Evolutionary conservation across 2,329 filamentous ascomycete species (phyloP).

Genomic region (Geosmithia flava): DNA sequence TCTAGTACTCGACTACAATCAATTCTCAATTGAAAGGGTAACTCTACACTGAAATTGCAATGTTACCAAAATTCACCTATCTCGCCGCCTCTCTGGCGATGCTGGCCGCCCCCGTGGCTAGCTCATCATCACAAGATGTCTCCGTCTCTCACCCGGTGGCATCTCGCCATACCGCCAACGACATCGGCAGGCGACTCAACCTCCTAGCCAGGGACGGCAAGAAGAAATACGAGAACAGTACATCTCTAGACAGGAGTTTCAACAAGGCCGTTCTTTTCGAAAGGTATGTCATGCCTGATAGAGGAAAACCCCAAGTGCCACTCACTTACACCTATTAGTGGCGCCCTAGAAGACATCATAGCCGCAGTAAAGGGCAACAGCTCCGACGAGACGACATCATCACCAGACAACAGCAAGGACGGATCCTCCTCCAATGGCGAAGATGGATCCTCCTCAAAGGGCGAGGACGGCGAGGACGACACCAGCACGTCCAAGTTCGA

Average conservation of each 20-base stretch:
- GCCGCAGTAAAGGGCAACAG: no score
- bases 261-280: slow-evolving; percentile 22
- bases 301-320: no score
- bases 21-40: no score
- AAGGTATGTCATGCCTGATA: slow-evolving; percentile 13
- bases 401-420: no score
- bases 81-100: not conserved
- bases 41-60: no score
- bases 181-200: not conserved
- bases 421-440: not conserved
- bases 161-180: not conserved
- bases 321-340: no score
- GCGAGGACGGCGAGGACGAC: not conserved
- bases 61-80: not conserved
- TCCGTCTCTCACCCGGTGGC: slow-evolving; percentile 6
- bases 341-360: no score
- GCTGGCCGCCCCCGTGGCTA: not conserved
- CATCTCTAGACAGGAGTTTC: slow-evolving; percentile 25
- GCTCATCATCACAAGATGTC: slow-evolving; percentile 24
- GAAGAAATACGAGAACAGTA: slow-evolving; percentile 10
- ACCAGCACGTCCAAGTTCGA: not conserved
- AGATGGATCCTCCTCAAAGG: no score
- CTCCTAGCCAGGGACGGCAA: not conserved
- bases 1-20: no score
- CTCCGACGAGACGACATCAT: no score